Evolutionary conservation across 208 protist genomes (phyloP), one percentile per base, ranked within the genome.

Genomic region (Angomonas ambiguus): DNA sequence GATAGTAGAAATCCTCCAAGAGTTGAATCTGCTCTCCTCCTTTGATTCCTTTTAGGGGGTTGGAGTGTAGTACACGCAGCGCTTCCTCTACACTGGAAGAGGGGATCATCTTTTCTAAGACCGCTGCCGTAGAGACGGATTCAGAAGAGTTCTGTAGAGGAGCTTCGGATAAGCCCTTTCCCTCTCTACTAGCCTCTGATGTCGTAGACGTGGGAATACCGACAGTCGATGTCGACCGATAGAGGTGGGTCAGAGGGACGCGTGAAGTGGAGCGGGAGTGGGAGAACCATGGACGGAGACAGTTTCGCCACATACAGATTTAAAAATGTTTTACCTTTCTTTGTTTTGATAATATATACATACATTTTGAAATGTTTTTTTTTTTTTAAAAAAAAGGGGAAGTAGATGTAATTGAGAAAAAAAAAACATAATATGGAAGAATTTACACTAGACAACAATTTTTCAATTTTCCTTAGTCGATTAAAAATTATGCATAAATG

Each of bases 381-480:
- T 69, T 27, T 61, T 56, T 69, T 61, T 35, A 4, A 63, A 27
- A 25, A n/a, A 49, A 41, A 32, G 13, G 18, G n/a, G 25, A 3
- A 63, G 25, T 31, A 45, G 18, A 10, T 16, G 25, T 59, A 59
- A 59, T 32, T 16, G 13, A 31, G 24, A 5, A 20, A 20, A 4
- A 55, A 18, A 27, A 30, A 8, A 20, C 8, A 55, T 20, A 55
- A 27, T 30, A 6, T 25, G 24, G 24, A 30, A 27, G 24, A 48
- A 11, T n/a, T n/a, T n/a, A n/a, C n/a, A n/a, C n/a, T n/a, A n/a
- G n/a, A n/a, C n/a, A n/a, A n/a, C n/a, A n/a, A n/a, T n/a, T n/a
- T n/a, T n/a, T n/a, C n/a, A n/a, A n/a, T n/a, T n/a, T n/a, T n/a
- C n/a, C n/a, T n/a, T n/a, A n/a, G n/a, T n/a, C n/a, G n/a, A n/a